Base-by-base conservation (phyloP, 2,329 filamentous ascomycete species). In the Colletotrichum sp. region DNA sequence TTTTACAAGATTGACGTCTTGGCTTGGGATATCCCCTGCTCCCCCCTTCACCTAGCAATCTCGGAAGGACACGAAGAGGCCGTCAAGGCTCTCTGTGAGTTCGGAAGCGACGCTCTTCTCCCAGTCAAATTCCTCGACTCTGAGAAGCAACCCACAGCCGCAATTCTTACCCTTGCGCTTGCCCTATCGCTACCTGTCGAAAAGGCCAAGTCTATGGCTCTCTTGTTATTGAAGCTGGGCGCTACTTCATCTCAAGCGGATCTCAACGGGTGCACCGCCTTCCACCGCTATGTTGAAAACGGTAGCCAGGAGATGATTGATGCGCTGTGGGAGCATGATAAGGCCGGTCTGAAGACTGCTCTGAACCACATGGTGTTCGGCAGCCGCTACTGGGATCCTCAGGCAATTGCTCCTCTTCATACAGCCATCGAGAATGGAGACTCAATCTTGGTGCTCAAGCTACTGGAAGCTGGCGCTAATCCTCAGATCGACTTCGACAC, bases 31-130 rank as follows among this genome's bases (percentile, higher is more conserved):
- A 90, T 89, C 7, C 91, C 93, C 6, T 91, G 92, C 73, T 94
- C 93, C 15, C 92, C 95, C 2, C 87, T 97, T 7, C 95, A 98
- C 82, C 88, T 96, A 32, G 95, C 95, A 9, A 95, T 97, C 76
- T 82, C 94, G 2, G 91, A 91, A 75, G 95, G 94, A 0, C 93
- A 96, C 78, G 86, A 90, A 30, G 89, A 93, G 6, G 90, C 92
- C 13, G 94, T 96, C 16, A 91, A 93, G 73, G 83, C 91, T 28
- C 89, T 98, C 8, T 93, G 94, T 68, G 87, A 92, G 60, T 97
- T 95, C 80, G 95, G 94, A 9, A 94, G 95, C 6, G 95, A 97
- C 82, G 89, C 94, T 1, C 86, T 96, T 18, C 86, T 95, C 26
- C 95, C 95, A 0, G 88, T 97, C 81, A 96, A 96, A 83, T 88